Percentiles rank a stretch among this genome's conserved stretches.
phyloP scores from a whole-genome alignment of 345 rosid genomes.

The Citropsis articulata region DNA sequence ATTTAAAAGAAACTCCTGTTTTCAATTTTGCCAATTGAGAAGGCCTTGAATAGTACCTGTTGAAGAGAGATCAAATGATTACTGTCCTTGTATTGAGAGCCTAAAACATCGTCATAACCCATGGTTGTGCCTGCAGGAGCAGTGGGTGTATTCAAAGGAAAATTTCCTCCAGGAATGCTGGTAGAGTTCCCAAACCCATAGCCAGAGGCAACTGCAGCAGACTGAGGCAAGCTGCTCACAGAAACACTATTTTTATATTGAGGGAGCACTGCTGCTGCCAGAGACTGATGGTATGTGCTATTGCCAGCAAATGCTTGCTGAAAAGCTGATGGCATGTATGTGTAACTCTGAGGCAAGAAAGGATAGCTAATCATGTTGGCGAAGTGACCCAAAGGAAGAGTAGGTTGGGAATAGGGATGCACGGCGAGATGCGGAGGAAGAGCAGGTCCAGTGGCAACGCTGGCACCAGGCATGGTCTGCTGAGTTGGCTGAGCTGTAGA shows the following conservation, averaged over 20 bases:
- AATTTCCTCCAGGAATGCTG: conserved; percentile 68
- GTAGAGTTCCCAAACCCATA: conserved; percentile 83
- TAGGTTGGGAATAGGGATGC: conserved; percentile 90
- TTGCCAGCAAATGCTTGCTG: conserved; percentile 86
- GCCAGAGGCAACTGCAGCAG: conserved; percentile 76
- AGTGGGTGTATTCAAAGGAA: conserved; percentile 61
- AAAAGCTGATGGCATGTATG: conserved; percentile 87
- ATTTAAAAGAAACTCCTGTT: not conserved
- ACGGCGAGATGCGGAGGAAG: conserved; percentile 84
- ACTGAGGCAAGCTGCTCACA: conserved; percentile 80
- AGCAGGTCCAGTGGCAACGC: conserved; percentile 70
- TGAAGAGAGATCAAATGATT: conserved; percentile 72
- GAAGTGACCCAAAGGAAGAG: conserved; percentile 76
- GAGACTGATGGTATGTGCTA: conserved; percentile 78
- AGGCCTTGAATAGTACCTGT: conserved; percentile 38
- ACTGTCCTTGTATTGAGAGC: conserved; percentile 86
- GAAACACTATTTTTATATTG: conserved; percentile 84
- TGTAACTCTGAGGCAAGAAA: conserved; percentile 85
- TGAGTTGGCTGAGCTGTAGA: conserved; percentile 67
- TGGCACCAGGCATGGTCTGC: conserved; percentile 57
- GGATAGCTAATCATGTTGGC: conserved; percentile 92
- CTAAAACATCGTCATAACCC: conserved; percentile 69
- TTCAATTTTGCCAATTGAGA: conserved; percentile 1
- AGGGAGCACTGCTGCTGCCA: conserved; percentile 80
- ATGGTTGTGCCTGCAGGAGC: conserved; percentile 61